phyloP scores from a whole-genome alignment of 1,139 yeast species.

The Saccharomyces pastorianus region DNA sequence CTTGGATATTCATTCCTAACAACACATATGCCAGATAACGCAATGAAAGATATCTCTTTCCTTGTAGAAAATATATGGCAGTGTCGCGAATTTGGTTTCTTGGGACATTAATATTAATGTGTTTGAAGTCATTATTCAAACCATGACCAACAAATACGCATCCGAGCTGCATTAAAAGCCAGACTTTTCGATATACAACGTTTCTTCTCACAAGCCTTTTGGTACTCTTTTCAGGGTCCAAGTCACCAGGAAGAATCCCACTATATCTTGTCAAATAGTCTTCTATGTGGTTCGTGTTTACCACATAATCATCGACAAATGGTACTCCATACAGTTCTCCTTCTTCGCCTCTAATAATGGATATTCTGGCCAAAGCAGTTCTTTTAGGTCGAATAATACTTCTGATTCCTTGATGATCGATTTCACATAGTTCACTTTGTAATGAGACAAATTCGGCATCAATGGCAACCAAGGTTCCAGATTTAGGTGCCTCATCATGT shows the following conservation, averaged over 20 bases:
- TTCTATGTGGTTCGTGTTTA: conserved; percentile 59
- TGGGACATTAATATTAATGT: conserved; percentile 87
- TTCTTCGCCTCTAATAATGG: conserved; percentile 71
- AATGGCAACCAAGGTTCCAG: conserved; percentile 77
- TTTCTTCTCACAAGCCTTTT: conserved; percentile 72
- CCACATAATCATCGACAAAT: conserved; percentile 88
- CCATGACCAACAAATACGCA: conserved; percentile 96
- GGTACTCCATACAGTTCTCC: conserved; percentile 65
- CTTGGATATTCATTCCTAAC: conserved; percentile 69
- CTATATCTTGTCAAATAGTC: conserved; percentile 87
- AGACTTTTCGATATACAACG: conserved; percentile 77
- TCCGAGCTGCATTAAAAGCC: conserved; percentile 83
- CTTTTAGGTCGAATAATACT: conserved; percentile 66
- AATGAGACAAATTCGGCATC: conserved; percentile 94
- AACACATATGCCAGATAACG: conserved; percentile 81
- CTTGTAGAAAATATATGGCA: conserved; percentile 65
- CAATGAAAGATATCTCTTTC: conserved; percentile 70
- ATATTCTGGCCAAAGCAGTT: conserved; percentile 77
- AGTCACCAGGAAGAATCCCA: conserved; percentile 88
- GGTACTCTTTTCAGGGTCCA: conserved; percentile 60
- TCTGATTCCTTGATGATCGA: conserved; percentile 61
- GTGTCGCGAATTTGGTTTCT: conserved; percentile 82
- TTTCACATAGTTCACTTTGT: conserved; percentile 72
- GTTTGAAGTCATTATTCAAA: conserved; percentile 79
- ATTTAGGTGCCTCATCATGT: conserved; percentile 56